Conservation (phyloP, 805 yeast genomes). For the Candida hispaniensis region DNA sequence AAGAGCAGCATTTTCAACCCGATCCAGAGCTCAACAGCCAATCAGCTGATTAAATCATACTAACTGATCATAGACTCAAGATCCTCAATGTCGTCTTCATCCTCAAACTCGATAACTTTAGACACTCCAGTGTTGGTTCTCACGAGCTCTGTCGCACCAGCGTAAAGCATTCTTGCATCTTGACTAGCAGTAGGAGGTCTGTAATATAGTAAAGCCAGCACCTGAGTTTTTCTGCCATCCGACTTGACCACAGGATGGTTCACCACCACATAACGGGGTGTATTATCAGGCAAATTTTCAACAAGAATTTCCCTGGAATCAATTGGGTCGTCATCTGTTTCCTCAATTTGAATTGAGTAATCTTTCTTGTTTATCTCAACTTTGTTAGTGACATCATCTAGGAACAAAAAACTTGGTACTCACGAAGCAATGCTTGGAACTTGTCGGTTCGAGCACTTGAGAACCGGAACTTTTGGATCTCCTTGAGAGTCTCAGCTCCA, state of each 20-base stretch:
- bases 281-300: constrained; percentile 72
- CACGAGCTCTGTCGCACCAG: constrained; percentile 77
- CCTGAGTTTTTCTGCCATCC: constrained; percentile 67
- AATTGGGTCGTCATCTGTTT: constrained; percentile 37
- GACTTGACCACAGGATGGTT: constrained; percentile 60
- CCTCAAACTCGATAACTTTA: constrained; percentile 50
- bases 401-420: constrained; percentile 20
- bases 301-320: constrained; percentile 48
- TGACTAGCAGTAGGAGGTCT: constrained; percentile 80
- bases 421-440: constrained; percentile 53
- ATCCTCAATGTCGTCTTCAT: constrained; percentile 60
- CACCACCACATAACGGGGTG: constrained; percentile 64
- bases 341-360: constrained; percentile 15
- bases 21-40: too few species aligned
- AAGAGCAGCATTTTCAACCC: too few species aligned
- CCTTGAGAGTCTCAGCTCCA: constrained; percentile 47
- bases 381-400: constrained; percentile 7
- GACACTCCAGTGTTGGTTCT: constrained; percentile 69
- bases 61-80: constrained; percentile 32
- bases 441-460: constrained; percentile 52
- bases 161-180: constrained; percentile 76
- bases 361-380: constrained; percentile 18
- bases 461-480: constrained; percentile 61
- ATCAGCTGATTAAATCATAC: too few species aligned
- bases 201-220: constrained; percentile 76